Base-by-base conservation (phyloP, 805 yeast genomes). In the Schwanniomyces vanrijiae region DNA sequence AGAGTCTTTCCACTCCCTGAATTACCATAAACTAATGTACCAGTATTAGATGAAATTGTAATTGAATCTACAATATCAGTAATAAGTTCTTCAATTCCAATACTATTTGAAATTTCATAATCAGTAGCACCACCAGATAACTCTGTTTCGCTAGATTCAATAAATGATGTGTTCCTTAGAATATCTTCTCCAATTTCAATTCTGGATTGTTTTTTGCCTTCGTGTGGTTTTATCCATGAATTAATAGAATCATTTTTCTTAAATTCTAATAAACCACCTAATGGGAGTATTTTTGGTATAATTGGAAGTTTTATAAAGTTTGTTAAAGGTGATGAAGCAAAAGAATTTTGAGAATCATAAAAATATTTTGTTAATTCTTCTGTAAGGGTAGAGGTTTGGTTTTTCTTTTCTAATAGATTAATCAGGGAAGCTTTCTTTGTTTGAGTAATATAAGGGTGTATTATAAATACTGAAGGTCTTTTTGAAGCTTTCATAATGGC, bases 1-100 rank as follows among this genome's bases (percentile, higher is more conserved):
- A 81, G 65, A 0, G 94, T 71, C 61, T 92, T 92, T 0, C 98
- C 98, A 50, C 89, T 78, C 0, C 97, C 97, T 1, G 88, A 71
- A 19, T 83, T 66, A 0, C 97, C 98, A 54, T 82, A 77, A 0
- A 91, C 57, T 45, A 90, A 66, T 0, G 82, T 69, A 1, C 92
- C 88, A 6, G 75, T 61, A 43, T 73, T 75, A 5, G 77, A 58
- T 24, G 69, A 78, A 35, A 75, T 63, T 5, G 70, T 57, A 3
- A 83, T 55, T 0, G 75, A 60, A 6, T 71, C 71, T 5, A 65
- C 53, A 9, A 82, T 55, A 3, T 68, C 65, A 0, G 60, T 64
- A 9, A 84, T 54, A 5, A 72, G 56, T 3, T 64, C 55, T 24
- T 82, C 84, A 39, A 83, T 71, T 0, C 94, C 96, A 35, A 86